phyloP scores from a whole-genome alignment of 192 early-diverging fungal species.

The Oehlia diaphana region DNA sequence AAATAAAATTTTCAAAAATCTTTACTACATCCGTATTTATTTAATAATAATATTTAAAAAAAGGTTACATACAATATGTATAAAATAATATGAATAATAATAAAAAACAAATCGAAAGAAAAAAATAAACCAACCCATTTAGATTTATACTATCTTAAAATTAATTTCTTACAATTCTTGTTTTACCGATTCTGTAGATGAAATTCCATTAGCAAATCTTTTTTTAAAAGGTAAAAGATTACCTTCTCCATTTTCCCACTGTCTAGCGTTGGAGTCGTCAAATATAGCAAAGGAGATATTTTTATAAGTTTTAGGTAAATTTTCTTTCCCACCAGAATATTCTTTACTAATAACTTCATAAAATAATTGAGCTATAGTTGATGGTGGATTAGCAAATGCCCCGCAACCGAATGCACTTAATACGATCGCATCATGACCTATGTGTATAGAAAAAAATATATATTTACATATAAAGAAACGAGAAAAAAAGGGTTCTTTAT shows the following conservation, averaged over 20 bases:
- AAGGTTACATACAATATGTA: no score
- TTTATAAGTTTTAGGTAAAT: conserved; percentile 21
- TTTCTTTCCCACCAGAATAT: conserved; percentile 37
- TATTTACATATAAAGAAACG: background rate
- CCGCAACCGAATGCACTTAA: conserved; percentile 48
- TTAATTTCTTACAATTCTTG: no score
- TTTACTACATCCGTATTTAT: no score
- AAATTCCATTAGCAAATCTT: background rate
- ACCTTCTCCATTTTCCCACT: conserved; percentile 8
- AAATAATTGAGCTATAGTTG: conserved; percentile 40
- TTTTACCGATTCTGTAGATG: no score
- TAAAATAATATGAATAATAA: no score
- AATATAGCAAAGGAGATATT: conserved; percentile 18
- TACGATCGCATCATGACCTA: conserved; percentile 47
- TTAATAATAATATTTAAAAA: no score
- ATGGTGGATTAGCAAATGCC: conserved; percentile 40
- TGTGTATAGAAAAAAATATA: background rate
- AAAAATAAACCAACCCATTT: no score
- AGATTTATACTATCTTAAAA: no score
- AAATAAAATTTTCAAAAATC: no score
- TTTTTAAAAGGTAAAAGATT: conserved; percentile 21
- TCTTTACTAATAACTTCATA: conserved; percentile 42
- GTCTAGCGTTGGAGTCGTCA: background rate
- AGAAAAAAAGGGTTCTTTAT: background rate
- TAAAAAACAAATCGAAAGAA: no score